Conservation (phyloP, 345 rosid species). For the Euphorbia peplus region DNA sequence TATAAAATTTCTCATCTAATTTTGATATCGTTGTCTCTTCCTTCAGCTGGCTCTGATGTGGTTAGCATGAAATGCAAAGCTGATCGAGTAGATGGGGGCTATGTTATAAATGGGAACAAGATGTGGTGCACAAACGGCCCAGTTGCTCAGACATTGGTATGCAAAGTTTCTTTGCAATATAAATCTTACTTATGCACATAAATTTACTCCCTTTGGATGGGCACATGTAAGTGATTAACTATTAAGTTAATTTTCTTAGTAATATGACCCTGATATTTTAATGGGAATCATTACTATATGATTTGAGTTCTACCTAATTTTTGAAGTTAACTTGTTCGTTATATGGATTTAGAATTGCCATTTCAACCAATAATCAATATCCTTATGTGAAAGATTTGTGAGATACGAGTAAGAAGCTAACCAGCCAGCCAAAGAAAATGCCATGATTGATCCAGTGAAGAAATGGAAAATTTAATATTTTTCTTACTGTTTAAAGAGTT, state of each 20-base stretch:
- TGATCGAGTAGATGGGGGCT: constrained; percentile 82
- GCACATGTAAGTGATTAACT: background rate
- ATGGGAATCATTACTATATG: background rate
- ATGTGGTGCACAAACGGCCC: constrained; percentile 99
- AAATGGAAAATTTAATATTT: background rate
- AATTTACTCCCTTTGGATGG: background rate
- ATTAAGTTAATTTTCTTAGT: background rate
- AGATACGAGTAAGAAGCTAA: background rate
- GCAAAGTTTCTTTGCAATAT: constrained; percentile 1
- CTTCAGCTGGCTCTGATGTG: constrained; percentile 92
- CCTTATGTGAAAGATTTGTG: background rate
- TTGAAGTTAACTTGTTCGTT: background rate
- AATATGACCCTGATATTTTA: background rate
- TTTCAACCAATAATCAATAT: background rate
- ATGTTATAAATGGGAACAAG: constrained; percentile 74
- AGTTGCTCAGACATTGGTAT: constrained; percentile 86
- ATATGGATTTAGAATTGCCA: background rate
- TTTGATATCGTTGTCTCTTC: constrained; percentile 2
- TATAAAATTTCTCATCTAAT: background rate
- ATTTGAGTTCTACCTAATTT: background rate
- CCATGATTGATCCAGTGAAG: background rate
- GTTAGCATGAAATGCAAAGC: constrained; percentile 98
- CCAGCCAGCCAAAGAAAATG: background rate
- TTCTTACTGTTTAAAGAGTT: background rate
- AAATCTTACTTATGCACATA: background rate